Conservation (phyloP, 1,284 basidiomycete genomes). For the Anthracocystis setariae region DNA sequence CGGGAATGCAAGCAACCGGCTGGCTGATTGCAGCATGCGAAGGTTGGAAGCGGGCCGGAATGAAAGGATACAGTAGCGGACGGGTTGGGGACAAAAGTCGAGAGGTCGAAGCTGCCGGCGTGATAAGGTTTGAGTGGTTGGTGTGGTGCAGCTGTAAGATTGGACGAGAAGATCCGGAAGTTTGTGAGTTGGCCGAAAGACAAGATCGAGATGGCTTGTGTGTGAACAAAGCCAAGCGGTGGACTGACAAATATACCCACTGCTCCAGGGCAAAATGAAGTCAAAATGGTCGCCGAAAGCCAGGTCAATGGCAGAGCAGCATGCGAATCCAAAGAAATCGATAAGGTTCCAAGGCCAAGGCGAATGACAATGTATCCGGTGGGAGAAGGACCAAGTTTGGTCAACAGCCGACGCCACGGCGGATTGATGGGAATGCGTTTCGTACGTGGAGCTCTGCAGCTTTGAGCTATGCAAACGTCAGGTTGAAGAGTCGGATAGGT, state of each 20-base stretch:
- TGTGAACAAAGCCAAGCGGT: background rate
- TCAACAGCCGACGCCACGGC: conserved; percentile 1
- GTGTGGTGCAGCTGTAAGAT: background rate
- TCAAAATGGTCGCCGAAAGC: background rate
- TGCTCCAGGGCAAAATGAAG: background rate
- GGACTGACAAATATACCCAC: background rate
- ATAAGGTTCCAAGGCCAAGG: background rate
- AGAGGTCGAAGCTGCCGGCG: background rate
- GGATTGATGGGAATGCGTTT: background rate
- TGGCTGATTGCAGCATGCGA: conserved; percentile 28
- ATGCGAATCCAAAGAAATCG: background rate
- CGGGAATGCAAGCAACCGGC: conserved; percentile 21
- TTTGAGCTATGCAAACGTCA: no score
- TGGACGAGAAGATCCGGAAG: no score
- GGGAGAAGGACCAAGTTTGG: background rate
- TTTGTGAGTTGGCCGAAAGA: no score
- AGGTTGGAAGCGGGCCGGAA: conserved; percentile 16
- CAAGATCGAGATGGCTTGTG: background rate
- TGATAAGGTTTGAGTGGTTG: background rate
- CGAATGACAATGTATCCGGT: conserved; percentile 8
- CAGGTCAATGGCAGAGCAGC: background rate
- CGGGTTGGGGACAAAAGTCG: background rate
- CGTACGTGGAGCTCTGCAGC: background rate
- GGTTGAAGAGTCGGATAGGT: no score
- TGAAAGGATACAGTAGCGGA: background rate